phyloP scores from a whole-genome alignment of 441 rosid species.

The Theobroma grandiflorum region DNA sequence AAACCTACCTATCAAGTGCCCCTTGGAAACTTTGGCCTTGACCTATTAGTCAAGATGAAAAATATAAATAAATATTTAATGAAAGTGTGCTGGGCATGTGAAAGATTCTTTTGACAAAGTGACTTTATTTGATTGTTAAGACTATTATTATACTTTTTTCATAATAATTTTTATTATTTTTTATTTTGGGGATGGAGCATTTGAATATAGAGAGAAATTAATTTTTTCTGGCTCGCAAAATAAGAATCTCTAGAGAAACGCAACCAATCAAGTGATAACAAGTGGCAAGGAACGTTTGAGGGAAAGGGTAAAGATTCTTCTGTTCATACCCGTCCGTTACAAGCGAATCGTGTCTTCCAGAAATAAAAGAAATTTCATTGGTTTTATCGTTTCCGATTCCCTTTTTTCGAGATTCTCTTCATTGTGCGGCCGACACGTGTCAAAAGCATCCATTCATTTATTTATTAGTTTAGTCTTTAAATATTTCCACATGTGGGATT shows the following conservation, averaged over 20 bases:
- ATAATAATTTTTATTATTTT: background rate
- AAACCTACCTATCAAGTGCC: background rate
- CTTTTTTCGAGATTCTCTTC: constrained; percentile 27
- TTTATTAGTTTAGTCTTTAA: background rate
- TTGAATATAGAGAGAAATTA: background rate
- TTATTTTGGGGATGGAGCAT: background rate
- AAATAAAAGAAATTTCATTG: constrained; percentile 10
- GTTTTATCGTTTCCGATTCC: constrained; percentile 20
- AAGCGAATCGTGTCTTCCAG: constrained; percentile 14
- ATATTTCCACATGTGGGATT: background rate
- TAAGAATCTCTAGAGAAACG: background rate
- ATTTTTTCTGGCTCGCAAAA: background rate
- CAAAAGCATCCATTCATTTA: background rate
- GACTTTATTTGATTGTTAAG: constrained; percentile 21
- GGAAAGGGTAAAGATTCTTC: constrained; percentile 23
- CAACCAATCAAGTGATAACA: constrained; percentile 8
- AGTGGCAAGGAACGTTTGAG: constrained; percentile 20
- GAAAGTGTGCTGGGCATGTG: constrained; percentile 28
- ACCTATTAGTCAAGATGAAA: background rate
- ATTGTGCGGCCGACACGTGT: constrained; percentile 37
- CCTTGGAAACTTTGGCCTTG: background rate
- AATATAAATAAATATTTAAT: background rate
- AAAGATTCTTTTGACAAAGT: constrained; percentile 39
- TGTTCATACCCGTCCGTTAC: constrained; percentile 10
- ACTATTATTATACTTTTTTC: background rate